A percentile compares a stretch with the other conserved stretches of the same genome.
Conservation (phyloP, 257 asterid genomes). For the Capsicum rhomboideum region DNA sequence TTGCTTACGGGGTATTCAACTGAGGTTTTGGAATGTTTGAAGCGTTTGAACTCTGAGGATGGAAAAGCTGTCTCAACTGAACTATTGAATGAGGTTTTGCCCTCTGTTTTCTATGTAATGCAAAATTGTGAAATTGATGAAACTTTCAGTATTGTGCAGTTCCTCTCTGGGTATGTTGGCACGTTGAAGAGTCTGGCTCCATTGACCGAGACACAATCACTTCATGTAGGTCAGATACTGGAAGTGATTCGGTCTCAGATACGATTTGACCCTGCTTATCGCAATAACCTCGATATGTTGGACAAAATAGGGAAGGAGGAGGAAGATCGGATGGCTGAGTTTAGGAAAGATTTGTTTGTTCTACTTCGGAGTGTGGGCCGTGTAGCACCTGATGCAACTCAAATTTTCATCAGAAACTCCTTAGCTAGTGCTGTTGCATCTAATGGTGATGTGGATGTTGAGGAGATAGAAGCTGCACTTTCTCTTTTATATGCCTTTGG, state of each 20-base stretch:
- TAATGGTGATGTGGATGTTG: slow-evolving; percentile 57
- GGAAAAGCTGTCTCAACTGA: slow-evolving; percentile 53
- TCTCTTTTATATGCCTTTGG: slow-evolving; percentile 85
- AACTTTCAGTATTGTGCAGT: slow-evolving; percentile 69
- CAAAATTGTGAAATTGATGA: slow-evolving; percentile 64
- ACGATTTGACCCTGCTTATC: slow-evolving; percentile 61
- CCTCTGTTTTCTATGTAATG: slow-evolving; percentile 72
- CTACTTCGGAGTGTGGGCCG: slow-evolving; percentile 73
- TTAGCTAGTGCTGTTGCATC: slow-evolving; percentile 53
- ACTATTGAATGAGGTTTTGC: slow-evolving; percentile 80
- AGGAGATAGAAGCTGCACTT: slow-evolving; percentile 95
- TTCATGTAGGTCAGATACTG: slow-evolving; percentile 70
- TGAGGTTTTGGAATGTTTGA: slow-evolving; percentile 73
- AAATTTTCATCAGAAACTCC: slow-evolving; percentile 67
- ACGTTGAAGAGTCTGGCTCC: slow-evolving; percentile 65
- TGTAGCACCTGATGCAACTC: slow-evolving; percentile 87
- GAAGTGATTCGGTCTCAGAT: slow-evolving; percentile 65
- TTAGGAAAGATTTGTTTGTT: slow-evolving; percentile 73
- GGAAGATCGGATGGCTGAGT: slow-evolving; percentile 88
- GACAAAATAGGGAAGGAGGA: slow-evolving; percentile 89
- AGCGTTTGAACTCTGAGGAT: slow-evolving; percentile 52
- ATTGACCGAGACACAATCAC: slow-evolving; percentile 62
- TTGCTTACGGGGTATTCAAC: slow-evolving; percentile 82
- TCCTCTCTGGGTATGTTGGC: slow-evolving; percentile 77
- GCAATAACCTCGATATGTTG: slow-evolving; percentile 50